Evolutionary conservation across 441 rosid species (phyloP).

Genomic region (Macaranga tanarius): DNA sequence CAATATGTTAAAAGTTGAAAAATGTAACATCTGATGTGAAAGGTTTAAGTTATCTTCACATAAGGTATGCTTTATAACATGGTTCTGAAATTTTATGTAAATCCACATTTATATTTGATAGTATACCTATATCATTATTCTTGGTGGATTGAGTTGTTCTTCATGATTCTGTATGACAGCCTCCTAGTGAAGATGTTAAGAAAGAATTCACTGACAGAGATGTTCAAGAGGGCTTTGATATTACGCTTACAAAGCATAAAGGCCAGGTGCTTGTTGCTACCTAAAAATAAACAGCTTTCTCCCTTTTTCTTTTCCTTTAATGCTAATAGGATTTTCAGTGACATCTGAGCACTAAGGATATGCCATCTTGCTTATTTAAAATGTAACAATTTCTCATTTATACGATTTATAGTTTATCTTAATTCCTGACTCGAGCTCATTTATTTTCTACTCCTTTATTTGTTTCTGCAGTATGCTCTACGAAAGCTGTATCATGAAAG

Average conservation of each 20-base stretch:
- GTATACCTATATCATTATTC: not conserved
- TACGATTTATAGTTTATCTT: not conserved
- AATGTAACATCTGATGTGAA: not conserved
- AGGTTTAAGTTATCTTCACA: not conserved
- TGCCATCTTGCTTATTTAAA: conserved; percentile 11
- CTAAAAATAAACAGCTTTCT: conserved; percentile 3
- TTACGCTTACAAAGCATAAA: conserved; percentile 68
- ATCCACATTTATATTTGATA: not conserved
- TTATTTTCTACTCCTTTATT: conserved; percentile 16
- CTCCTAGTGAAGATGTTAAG: conserved; percentile 79
- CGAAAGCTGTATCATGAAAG: conserved; percentile 96
- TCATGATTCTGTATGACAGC: conserved; percentile 47
- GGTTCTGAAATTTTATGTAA: not conserved
- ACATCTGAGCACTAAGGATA: not conserved
- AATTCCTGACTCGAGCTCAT: conserved; percentile 10
- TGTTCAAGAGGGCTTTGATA: conserved; percentile 82
- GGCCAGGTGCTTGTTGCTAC: conserved; percentile 66
- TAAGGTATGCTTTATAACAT: not conserved
- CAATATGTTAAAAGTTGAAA: not conserved
- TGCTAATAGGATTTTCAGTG: not conserved
- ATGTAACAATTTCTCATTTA: conserved; percentile 3
- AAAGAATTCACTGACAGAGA: conserved; percentile 83
- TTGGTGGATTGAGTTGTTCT: conserved; percentile 18
- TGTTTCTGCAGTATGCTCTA: conserved; percentile 66
- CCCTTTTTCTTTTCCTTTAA: not conserved